Evolutionary conservation across 163 green algal genomes (phyloP), one percentile per base, ranked within the genome.

Genomic region (Prototheca stagnorum): DNA sequence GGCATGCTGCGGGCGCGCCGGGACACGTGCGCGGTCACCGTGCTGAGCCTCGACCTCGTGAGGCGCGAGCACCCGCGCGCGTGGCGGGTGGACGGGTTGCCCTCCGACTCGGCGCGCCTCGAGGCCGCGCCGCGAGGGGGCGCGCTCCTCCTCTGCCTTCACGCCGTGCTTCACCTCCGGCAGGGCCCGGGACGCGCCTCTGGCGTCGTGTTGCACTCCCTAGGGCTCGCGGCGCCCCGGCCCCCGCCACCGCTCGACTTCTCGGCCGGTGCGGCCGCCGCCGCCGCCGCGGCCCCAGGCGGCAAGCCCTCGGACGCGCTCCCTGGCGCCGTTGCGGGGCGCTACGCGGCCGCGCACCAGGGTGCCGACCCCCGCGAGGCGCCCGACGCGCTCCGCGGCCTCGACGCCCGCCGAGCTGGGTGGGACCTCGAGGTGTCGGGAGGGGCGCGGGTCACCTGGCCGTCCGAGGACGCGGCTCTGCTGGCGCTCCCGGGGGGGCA

Each of bases 41-140:
- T 78, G 0, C 50, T 95, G 9, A 89, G 74, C 7, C 48, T 96
- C 26, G 83, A 85, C 49, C 52, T 88, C 3, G 57, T 61, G n/a
- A 54, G 71, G 29, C 79, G 80, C 68, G 70, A 67, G 19, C 72
- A 85, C 46, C 69, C 82, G 2, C 51, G 78, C 40, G 78, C 95
- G 35, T 96, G 81, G 82, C 54, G 49, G 2, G 65, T 52, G 3
- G 29, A 60, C 3, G 35, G 53, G 1, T 61, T 96, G 39, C 86
- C 86, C 1, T 77, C 61, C 39, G 79, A 93, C 47, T 60, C 66
- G n/a, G 80, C 72, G 39, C 29, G 43, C 24, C 40, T 96, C 14
- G 43, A 74, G 20, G 41, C 87, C 20, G 75, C 80, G 34, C 82
- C 79, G 1, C 42, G 54, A n/a, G 78, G 85, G n/a, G 86, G 84